Evolutionary conservation across 352 stramenopile species (phyloP).

Genomic region (Peronospora farinosa): DNA sequence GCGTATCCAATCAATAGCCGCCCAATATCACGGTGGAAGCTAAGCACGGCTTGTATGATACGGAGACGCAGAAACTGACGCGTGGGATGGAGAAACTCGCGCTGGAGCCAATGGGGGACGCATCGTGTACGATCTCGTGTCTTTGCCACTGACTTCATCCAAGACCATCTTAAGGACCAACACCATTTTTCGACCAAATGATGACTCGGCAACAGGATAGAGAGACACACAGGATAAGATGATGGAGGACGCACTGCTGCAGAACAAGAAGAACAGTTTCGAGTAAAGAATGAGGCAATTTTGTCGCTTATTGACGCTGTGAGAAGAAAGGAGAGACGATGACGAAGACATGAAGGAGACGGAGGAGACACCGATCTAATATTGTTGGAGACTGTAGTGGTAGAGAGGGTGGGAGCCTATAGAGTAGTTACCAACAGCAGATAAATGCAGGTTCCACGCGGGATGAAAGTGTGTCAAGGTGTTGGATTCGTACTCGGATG

Average conservation of each 20-base stretch:
- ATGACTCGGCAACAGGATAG: slow-evolving; percentile 68
- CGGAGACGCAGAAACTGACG: slow-evolving; percentile 51
- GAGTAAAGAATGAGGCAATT: slow-evolving; percentile 67
- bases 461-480: slow-evolving; percentile 26
- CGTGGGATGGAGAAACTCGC: slow-evolving; percentile 51
- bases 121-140: slow-evolving; percentile 75
- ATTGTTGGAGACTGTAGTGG: slow-evolving; percentile 37
- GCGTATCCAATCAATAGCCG: slow-evolving; percentile 60
- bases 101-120: slow-evolving; percentile 61
- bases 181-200: slow-evolving; percentile 86
- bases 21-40: slow-evolving; percentile 68
- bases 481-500: slow-evolving; percentile 39
- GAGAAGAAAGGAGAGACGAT: slow-evolving; percentile 52
- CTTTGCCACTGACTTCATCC: slow-evolving; percentile 74
- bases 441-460: slow-evolving; percentile 22
- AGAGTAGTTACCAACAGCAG: slow-evolving; percentile 34
- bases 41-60: slow-evolving; percentile 62
- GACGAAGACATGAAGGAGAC: slow-evolving; percentile 44
- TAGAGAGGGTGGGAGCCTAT: slow-evolving; percentile 29
- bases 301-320: slow-evolving; percentile 74
- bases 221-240: slow-evolving; percentile 56
- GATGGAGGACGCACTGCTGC: slow-evolving; percentile 42
- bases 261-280: slow-evolving; percentile 57
- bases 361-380: slow-evolving; percentile 46
- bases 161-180: slow-evolving; percentile 77